Percentiles rank a stretch among this genome's conserved stretches.
phyloP scores from a whole-genome alignment of 306 rosid species.

The Myrica gale region DNA sequence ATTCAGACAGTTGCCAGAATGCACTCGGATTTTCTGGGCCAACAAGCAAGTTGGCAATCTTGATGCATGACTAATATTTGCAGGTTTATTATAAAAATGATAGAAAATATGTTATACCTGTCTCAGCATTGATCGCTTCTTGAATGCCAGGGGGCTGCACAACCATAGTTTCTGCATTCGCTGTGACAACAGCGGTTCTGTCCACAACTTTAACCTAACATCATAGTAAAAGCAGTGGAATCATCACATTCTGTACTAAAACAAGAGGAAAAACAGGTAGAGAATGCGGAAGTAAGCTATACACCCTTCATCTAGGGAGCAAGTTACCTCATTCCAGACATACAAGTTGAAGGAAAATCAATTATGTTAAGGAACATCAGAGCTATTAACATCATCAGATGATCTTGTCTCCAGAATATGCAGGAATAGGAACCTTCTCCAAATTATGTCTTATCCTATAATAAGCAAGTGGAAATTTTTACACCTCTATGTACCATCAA shows the following conservation, averaged over 20 bases:
- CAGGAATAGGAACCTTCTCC: neutral
- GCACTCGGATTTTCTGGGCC: neutral
- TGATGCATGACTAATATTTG: neutral
- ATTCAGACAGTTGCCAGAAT: neutral
- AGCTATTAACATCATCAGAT: neutral
- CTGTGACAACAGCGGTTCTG: conserved; percentile 65
- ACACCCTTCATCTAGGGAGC: neutral
- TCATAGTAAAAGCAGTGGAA: conserved; percentile 14
- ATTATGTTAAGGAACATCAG: neutral
- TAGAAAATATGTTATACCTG: conserved; percentile 39
- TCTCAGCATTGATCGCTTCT: conserved; percentile 69
- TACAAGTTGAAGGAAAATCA: neutral
- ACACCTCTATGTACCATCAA: neutral
- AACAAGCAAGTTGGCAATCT: neutral
- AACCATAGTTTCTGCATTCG: conserved; percentile 88
- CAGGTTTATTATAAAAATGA: neutral
- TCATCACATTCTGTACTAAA: conserved; percentile 14
- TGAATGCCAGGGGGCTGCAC: conserved; percentile 75
- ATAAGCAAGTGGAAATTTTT: neutral
- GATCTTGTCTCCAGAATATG: neutral
- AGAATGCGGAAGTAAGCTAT: neutral
- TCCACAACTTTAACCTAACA: conserved; percentile 78
- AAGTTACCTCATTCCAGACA: neutral
- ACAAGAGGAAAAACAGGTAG: neutral
- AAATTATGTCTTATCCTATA: neutral